Conservation (phyloP, 177 flowering plant species). For the Vitis hybrid region DNA sequence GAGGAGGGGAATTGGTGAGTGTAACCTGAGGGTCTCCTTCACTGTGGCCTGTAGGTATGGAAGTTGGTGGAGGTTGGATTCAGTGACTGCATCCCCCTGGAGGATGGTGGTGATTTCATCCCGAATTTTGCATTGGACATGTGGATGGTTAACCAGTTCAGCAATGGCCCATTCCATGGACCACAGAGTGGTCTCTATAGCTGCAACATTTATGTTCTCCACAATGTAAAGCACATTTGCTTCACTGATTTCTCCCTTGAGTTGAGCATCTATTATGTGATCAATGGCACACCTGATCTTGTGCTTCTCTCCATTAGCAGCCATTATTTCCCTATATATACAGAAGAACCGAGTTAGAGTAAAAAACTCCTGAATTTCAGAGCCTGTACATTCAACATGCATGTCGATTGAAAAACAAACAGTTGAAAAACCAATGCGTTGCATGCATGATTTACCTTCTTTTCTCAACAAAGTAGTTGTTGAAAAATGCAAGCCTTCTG, state of each 20-base stretch:
- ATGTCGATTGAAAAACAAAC: background rate
- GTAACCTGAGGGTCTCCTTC: conserved; percentile 56
- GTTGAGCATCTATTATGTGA: conserved; percentile 58
- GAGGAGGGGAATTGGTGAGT: conserved; percentile 52
- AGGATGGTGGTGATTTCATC: conserved; percentile 44
- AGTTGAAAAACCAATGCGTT: background rate
- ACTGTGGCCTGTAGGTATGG: conserved; percentile 58
- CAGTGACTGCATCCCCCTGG: conserved; percentile 41
- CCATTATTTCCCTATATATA: conserved; percentile 40
- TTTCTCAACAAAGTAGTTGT: conserved; percentile 44
- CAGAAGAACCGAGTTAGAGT: too few species aligned
- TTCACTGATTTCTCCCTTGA: conserved; percentile 64
- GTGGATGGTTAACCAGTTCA: conserved; percentile 58
- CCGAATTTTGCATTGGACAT: conserved; percentile 45
- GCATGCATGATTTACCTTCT: conserved; percentile 39
- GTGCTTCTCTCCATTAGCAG: conserved; percentile 47
- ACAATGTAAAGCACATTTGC: conserved; percentile 70
- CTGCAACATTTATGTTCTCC: conserved; percentile 76
- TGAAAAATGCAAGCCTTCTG: conserved; percentile 58
- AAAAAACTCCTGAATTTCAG: too few species aligned
- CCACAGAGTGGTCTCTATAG: conserved; percentile 67
- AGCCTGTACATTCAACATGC: too few species aligned
- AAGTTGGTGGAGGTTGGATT: conserved; percentile 33
- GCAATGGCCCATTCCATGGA: conserved; percentile 78
- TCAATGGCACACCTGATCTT: conserved; percentile 59